phyloP scores from a whole-genome alignment of 768 basidiomycete species.

The Coprinopsis cinerea region DNA sequence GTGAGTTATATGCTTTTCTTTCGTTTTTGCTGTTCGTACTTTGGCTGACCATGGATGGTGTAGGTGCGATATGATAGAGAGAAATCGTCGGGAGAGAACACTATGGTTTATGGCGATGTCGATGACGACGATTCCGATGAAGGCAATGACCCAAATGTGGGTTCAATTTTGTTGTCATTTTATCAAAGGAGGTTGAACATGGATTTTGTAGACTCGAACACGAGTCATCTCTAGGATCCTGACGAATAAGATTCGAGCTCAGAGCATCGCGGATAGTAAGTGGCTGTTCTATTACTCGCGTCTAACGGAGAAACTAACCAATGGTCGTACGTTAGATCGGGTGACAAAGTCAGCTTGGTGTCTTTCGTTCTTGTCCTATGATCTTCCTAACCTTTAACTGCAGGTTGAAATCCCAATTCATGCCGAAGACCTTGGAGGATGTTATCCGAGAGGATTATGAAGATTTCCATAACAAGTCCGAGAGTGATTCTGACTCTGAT shows the following conservation, averaged over 20 bases:
- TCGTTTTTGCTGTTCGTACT: not conserved
- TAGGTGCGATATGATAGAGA: not conserved
- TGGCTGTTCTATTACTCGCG: too few relatives aligned
- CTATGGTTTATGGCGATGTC: too few relatives aligned
- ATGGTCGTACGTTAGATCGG: not conserved
- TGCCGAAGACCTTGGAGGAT: too few relatives aligned
- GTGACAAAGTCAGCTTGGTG: too few relatives aligned
- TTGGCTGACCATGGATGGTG: not conserved
- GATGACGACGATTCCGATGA: too few relatives aligned
- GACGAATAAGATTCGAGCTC: not conserved
- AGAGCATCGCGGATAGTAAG: not conserved
- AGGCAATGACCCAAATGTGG: not conserved
- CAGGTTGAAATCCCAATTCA: too few relatives aligned
- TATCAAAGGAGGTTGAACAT: not conserved
- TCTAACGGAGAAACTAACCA: not conserved
- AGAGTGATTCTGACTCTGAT: too few relatives aligned
- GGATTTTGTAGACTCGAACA: not conserved
- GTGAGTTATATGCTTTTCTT: constrained; percentile 20
- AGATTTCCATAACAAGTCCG: too few relatives aligned
- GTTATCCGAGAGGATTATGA: too few relatives aligned
- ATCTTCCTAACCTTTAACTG: too few relatives aligned
- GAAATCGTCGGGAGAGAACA: too few relatives aligned
- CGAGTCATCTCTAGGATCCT: not conserved
- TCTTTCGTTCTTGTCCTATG: too few relatives aligned
- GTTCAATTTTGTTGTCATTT: not conserved